These are phyloP conservation scores for Erodium maritimum DNA, from an alignment of 345 rosid genomes.

Conservation along the genomic window DNA sequence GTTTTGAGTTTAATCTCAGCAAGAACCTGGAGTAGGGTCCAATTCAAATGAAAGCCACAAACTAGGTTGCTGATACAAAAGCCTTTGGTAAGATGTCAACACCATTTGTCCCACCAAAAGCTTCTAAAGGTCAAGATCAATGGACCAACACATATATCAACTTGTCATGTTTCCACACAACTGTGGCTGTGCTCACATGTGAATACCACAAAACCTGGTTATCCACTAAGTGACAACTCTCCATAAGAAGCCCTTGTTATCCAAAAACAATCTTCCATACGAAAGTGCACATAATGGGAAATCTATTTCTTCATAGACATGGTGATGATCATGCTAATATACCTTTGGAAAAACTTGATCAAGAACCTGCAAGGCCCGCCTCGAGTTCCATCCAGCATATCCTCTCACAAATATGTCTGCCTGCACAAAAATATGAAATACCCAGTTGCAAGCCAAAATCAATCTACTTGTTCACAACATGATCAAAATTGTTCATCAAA, in stretches of 20 bases:
- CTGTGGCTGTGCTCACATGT: neutral
- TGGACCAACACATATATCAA: neutral
- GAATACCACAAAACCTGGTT: neutral
- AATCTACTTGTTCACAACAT: neutral
- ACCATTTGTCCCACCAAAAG: neutral
- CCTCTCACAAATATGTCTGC: constrained; percentile 79
- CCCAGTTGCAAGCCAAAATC: constrained; percentile 1
- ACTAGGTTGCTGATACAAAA: no score
- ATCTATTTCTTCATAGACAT: no score
- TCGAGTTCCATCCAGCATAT: constrained; percentile 80
- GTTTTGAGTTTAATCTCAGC: no score
- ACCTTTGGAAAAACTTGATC: constrained; percentile 82
- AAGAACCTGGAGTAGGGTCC: no score
- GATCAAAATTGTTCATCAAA: neutral
- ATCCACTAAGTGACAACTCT: no score
- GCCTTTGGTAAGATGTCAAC: no score
- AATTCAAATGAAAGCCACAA: no score
- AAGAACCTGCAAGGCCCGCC: constrained; percentile 56
- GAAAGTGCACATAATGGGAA: no score
- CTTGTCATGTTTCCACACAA: neutral
- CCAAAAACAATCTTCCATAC: no score
- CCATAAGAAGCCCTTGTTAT: no score
- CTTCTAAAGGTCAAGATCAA: neutral
- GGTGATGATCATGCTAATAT: neutral
- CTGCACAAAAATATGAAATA: constrained; percentile 31